These are phyloP conservation scores for Xylaria sp. DNA, from an alignment of 2,329 filamentous ascomycete species.

Conservation along the genomic window DNA sequence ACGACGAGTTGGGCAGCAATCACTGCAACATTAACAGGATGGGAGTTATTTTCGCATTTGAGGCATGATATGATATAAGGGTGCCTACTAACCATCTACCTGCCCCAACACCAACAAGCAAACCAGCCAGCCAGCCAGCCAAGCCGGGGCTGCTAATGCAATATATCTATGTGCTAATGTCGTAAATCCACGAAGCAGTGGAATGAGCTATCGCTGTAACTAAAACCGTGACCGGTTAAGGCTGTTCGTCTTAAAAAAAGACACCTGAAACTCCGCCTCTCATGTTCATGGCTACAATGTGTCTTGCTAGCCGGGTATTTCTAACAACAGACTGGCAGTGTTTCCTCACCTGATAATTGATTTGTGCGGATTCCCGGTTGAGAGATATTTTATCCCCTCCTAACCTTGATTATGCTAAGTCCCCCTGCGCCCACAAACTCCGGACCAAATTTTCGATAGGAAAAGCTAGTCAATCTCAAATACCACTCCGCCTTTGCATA, in stretches of 20 bases:
- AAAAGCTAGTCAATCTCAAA: conserved; percentile 13
- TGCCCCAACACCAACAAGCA: conserved; percentile 5
- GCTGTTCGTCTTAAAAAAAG: conserved; percentile 23
- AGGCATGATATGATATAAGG: conserved; percentile 13
- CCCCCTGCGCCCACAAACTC: conserved; percentile 31
- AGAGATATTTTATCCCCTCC: not conserved
- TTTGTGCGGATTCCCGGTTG: conserved; percentile 8
- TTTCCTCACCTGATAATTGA: conserved; percentile 8
- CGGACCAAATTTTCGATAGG: conserved; percentile 7
- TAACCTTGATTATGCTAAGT: conserved; percentile 15
- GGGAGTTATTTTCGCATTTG: conserved; percentile 1
- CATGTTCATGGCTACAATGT: conserved; percentile 34
- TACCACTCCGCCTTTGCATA: conserved; percentile 39
- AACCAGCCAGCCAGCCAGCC: conserved; percentile 23
- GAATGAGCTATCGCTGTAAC: not conserved
- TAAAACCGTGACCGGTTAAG: conserved; percentile 4
- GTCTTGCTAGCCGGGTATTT: conserved; percentile 36
- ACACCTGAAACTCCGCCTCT: conserved; percentile 34
- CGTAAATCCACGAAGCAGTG: conserved; percentile 19
- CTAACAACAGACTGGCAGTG: conserved; percentile 31
- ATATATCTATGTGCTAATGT: conserved; percentile 26
- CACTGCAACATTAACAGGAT: not conserved
- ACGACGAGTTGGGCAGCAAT: not conserved
- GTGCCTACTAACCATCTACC: conserved; percentile 4
- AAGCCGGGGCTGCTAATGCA: conserved; percentile 29